Evolutionary conservation across 2,329 filamentous ascomycete genomes (phyloP).

Genomic region (Diaporthe nobilis): DNA sequence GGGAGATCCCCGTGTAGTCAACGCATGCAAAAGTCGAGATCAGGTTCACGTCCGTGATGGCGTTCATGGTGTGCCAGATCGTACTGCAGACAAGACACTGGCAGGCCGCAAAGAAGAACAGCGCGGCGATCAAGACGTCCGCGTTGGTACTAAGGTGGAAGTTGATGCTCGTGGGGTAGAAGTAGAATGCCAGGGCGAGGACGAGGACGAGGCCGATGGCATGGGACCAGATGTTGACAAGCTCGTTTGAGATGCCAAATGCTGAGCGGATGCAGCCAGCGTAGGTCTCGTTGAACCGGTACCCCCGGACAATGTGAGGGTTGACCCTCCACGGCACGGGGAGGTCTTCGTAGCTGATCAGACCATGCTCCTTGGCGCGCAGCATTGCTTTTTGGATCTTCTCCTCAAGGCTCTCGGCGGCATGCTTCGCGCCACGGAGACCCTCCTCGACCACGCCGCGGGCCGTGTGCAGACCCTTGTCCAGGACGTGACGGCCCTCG

Average conservation of each 20-base stretch:
- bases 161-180: slow-evolving; percentile 90
- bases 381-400: slow-evolving; percentile 84
- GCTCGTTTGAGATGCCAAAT: slow-evolving; percentile 90
- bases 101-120: slow-evolving; percentile 96
- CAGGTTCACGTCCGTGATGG: slow-evolving; percentile 88
- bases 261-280: slow-evolving; percentile 88
- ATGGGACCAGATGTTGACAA: slow-evolving; percentile 98
- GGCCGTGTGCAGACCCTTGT: slow-evolving; percentile 82
- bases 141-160: slow-evolving; percentile 89
- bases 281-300: slow-evolving; percentile 94
- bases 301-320: slow-evolving; percentile 90
- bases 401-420: slow-evolving; percentile 85
- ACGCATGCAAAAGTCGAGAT: slow-evolving; percentile 98
- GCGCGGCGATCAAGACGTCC: slow-evolving; percentile 90
- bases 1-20: slow-evolving; percentile 96
- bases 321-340: slow-evolving; percentile 95
- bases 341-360: slow-evolving; percentile 91
- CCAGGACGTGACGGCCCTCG: slow-evolving; percentile 83
- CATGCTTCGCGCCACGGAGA: slow-evolving; percentile 84
- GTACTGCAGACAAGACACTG: slow-evolving; percentile 96
- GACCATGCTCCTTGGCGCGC: slow-evolving; percentile 82
- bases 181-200: slow-evolving; percentile 91
- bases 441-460: slow-evolving; percentile 84
- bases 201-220: slow-evolving; percentile 90
- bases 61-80: slow-evolving; percentile 99